phyloP scores from a whole-genome alignment of 148 eudicot genomes.

The Nepenthes gracilis region DNA sequence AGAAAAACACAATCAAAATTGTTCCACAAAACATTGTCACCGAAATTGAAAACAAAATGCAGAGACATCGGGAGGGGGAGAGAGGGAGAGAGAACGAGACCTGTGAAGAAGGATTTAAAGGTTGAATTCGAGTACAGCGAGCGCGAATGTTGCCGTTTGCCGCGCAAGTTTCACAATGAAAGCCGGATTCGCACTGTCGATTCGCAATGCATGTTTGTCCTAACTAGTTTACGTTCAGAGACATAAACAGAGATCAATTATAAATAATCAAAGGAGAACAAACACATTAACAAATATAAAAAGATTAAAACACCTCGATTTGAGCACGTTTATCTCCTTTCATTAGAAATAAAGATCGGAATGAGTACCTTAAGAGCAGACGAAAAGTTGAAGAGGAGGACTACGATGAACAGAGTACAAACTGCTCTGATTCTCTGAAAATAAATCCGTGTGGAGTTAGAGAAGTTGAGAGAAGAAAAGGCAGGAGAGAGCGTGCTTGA shows the following conservation, averaged over 20 bases:
- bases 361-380: conserved; percentile 39
- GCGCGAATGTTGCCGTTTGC: conserved; percentile 58
- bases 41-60: background rate
- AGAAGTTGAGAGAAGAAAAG: too few relatives aligned
- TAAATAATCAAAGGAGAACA: background rate
- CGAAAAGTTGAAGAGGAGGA: conserved; percentile 23
- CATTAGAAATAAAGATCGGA: background rate
- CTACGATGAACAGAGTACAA: background rate
- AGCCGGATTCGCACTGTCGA: conserved; percentile 50
- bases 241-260: background rate
- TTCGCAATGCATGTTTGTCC: conserved; percentile 46
- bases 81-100: conserved; percentile 10
- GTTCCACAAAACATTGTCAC: background rate
- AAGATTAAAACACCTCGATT: background rate
- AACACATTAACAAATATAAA: background rate
- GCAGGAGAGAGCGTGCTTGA: too few relatives aligned
- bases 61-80: background rate
- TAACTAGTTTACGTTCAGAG: conserved; percentile 15
- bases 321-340: background rate
- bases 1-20: background rate
- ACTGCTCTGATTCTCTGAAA: too few relatives aligned
- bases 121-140: conserved; percentile 73
- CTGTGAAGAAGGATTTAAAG: conserved; percentile 56
- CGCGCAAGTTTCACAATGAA: conserved; percentile 81
- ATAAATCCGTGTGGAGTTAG: too few relatives aligned